phyloP scores from a whole-genome alignment of 768 basidiomycete species.

The Termitomyces titanicus region DNA sequence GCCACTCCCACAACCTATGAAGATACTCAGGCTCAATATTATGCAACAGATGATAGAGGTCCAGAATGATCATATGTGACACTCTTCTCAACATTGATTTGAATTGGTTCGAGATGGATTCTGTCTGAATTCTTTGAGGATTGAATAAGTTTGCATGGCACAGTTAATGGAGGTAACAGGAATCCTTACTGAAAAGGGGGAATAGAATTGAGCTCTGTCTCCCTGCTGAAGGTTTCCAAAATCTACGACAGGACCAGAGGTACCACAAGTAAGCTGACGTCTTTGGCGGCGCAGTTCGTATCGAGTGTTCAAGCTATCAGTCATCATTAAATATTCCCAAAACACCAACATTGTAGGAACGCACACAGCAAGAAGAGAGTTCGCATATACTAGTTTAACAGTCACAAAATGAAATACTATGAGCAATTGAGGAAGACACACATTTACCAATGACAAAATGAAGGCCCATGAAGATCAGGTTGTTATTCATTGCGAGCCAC shows the following conservation, averaged over 20 bases:
- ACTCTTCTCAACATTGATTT: conserved; percentile 20
- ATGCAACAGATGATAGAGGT: background rate
- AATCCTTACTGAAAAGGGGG: background rate
- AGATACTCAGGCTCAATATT: background rate
- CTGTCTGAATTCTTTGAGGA: background rate
- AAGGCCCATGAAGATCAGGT: conserved; percentile 36
- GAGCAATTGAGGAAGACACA: conserved; percentile 10
- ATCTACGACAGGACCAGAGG: background rate
- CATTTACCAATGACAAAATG: conserved; percentile 37
- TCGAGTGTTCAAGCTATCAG: conserved; percentile 19
- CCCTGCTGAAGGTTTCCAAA: background rate
- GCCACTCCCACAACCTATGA: too few relatives aligned
- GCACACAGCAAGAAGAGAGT: conserved; percentile 25
- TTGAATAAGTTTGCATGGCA: background rate
- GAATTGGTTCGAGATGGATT: conserved; percentile 10
- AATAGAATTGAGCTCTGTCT: background rate
- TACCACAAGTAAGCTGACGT: background rate
- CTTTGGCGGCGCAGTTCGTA: conserved; percentile 15
- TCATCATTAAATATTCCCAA: background rate
- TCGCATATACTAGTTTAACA: background rate
- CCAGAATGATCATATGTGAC: conserved; percentile 11
- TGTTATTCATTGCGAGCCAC: conserved; percentile 43
- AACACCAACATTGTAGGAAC: background rate
- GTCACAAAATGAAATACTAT: background rate
- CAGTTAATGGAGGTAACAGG: background rate